phyloP scores from a whole-genome alignment of 192 early-diverging fungal genomes.

The Coemansia sp. region DNA sequence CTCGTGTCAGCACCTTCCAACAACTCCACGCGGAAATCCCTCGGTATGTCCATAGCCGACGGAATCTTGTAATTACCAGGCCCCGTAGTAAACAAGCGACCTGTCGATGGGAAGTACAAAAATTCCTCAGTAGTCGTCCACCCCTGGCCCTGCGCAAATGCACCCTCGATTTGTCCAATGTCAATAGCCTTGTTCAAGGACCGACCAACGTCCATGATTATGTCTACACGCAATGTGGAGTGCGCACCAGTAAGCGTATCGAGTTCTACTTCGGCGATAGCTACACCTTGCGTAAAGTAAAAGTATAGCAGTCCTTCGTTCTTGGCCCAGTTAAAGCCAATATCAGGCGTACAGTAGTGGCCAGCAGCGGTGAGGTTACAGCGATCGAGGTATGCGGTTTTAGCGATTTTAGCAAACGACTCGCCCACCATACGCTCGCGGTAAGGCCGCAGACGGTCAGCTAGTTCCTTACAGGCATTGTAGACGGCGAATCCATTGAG shows the following conservation, averaged over 20 bases:
- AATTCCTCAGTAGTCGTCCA: slow-evolving; percentile 88
- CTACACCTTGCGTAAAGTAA: slow-evolving; percentile 88
- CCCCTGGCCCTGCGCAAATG: slow-evolving; percentile 83
- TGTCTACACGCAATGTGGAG: slow-evolving; percentile 70
- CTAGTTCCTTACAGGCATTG: slow-evolving; percentile 77
- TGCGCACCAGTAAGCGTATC: slow-evolving; percentile 85
- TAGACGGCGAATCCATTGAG: slow-evolving; percentile 83
- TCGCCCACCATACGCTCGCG: slow-evolving; percentile 62
- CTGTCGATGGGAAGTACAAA: slow-evolving; percentile 71
- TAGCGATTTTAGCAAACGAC: slow-evolving; percentile 60
- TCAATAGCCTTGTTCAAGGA: slow-evolving; percentile 88
- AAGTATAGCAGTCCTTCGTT: slow-evolving; percentile 73
- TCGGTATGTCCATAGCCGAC: slow-evolving; percentile 80
- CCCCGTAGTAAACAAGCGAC: slow-evolving; percentile 79
- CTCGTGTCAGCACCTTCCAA: slow-evolving; percentile 61
- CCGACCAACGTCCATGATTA: slow-evolving; percentile 85
- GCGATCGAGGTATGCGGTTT: slow-evolving; percentile 77
- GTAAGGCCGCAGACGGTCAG: slow-evolving; percentile 73
- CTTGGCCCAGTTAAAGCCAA: slow-evolving; percentile 74
- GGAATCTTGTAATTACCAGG: slow-evolving; percentile 92
- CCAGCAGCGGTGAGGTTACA: slow-evolving; percentile 80
- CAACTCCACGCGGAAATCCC: slow-evolving; percentile 77
- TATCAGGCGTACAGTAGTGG: slow-evolving; percentile 83
- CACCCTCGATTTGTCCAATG: slow-evolving; percentile 90
- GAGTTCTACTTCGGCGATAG: slow-evolving; percentile 83